Evolutionary conservation across 1,139 yeast genomes (phyloP), one percentile per base, ranked within the genome.

Genomic region (Saccharomycopsis phalli): DNA sequence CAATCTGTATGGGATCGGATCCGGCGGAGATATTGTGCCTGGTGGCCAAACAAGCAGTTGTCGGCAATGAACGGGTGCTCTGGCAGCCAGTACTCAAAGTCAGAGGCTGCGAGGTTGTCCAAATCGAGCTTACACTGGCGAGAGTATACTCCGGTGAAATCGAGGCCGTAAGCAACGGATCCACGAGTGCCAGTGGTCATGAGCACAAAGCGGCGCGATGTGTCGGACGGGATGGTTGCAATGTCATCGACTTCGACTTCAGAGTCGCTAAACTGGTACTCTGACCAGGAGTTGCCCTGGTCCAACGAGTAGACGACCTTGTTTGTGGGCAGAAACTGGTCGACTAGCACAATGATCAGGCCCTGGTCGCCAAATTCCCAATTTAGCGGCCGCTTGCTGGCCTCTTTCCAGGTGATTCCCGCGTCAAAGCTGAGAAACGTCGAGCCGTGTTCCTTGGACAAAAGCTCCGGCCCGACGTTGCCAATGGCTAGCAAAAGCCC

Each of bases 341-440:
- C 67, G 3, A 81, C 91, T 38, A 88, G 59, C 1, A 82, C 86
- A 45, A 91, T 62, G 32, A 93, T 71, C 1, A 95, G 77, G 5
- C 99, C 98, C 50, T 87, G 81, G 57, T 93, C 98, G 46, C 97
- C 98, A 59, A 69, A 91, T 58, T 88, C 97, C 97, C 97, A 93
- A 74, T 81, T 81, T 53, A 72, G 71, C 0, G 74, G 71, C 1
- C 94, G 94, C 48, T 80, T 73, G 40, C 62, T 69, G 21, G 87
- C 63, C 58, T 86, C 94, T 42, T 60, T 74, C 98, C 98, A 91
- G 2, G 88, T 71, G 3, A 77, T 61, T 35, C 99, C 99, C 2
- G 94, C 98, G 61, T 93, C 96, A 4, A 69, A 65, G 11, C 95
- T 78, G 48, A 91, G 61, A 51, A 75, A 91, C 0, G 95, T 83